Evolutionary conservation across 2,329 filamentous ascomycete species (phyloP).

Genomic region (Aspergillus aculeatus): DNA sequence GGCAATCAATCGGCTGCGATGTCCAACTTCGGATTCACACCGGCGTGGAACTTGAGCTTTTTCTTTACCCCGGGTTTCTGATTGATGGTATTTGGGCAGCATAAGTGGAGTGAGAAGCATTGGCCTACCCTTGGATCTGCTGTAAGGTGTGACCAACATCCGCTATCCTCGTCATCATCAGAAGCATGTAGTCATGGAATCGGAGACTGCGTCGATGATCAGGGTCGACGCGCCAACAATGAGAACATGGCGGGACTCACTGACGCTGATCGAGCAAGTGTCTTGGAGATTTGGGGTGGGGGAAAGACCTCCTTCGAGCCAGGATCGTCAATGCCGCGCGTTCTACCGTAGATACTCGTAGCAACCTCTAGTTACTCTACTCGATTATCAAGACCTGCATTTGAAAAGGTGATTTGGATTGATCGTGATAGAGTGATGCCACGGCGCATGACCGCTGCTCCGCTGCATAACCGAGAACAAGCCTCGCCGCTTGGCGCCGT

Average conservation of each 20-base stretch:
- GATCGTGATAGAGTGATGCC: background rate
- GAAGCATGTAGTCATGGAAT: background rate
- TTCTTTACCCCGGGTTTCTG: background rate
- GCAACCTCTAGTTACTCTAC: background rate
- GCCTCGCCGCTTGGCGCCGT: background rate
- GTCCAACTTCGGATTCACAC: background rate
- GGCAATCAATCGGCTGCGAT: background rate
- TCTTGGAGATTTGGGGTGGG: conserved; percentile 9
- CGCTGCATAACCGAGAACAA: background rate
- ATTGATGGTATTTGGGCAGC: background rate
- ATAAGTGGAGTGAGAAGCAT: background rate
- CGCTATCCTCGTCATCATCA: background rate
- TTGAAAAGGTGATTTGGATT: background rate
- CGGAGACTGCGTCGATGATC: background rate
- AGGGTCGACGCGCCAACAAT: too few relatives aligned
- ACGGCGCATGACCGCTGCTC: background rate
- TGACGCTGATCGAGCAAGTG: conserved; percentile 5
- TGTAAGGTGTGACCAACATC: background rate
- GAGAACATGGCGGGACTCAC: background rate
- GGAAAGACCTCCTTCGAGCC: conserved; percentile 11
- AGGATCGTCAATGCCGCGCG: conserved; percentile 23
- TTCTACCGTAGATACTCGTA: conserved; percentile 7
- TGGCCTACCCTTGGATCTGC: background rate
- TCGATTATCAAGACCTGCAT: background rate
- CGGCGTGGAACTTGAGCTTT: background rate